Base-by-base conservation (phyloP, 495 filamentous ascomycete genomes). In the Staphylotrichum longicolle region DNA sequence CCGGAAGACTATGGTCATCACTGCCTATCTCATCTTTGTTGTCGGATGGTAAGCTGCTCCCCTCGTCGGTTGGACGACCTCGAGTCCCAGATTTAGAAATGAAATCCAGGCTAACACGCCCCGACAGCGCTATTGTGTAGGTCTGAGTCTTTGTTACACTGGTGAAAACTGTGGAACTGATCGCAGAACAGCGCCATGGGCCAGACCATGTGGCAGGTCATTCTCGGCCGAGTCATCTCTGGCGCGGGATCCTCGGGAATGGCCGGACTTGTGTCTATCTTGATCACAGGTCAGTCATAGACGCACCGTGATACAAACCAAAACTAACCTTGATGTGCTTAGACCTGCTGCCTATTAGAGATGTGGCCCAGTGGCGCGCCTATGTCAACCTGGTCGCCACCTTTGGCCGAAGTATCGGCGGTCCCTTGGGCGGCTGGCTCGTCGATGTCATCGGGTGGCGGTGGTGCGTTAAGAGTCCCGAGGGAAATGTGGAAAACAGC, bases 391-490 rank as follows among this genome's bases (percentile, higher is more conserved):
- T 88, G 11, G 74, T 84, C 7, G 80, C 83, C 62, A 88, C 85
- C 0, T 74, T 83, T 3, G 87, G 86, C 8, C 79, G 87, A n/a
- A 84, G 80, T 58, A 58, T 86, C 11, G 87, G 87, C 5, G 86
- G 86, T 1, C 86, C 86, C 2, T 40, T 86, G 0, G 87, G 87
- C 1, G 87, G 87, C 0, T 84, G 77, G 63, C 69, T 90, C 10
- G 83, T 85, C 9, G 85, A 90, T 61, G 80, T 80, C 1, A 78
- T 88, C 33, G 85, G 86, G 54, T 89, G 86, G 86, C 75, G 86
- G 68, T 88, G 85, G 86, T 57, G 5, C 20, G 54, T 85, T 85
- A 30, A 60, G 61, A 46, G 56, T 35, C 3, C 3, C 14, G 14
- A 50, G 73, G 20, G 15, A 20, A 37, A 46, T 50, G 6, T 41